A percentile compares a stretch with the other conserved stretches of the same genome.
Evolutionary conservation across 1,284 basidiomycete species (phyloP).

Genomic region (Sanghuangporus baumii): DNA sequence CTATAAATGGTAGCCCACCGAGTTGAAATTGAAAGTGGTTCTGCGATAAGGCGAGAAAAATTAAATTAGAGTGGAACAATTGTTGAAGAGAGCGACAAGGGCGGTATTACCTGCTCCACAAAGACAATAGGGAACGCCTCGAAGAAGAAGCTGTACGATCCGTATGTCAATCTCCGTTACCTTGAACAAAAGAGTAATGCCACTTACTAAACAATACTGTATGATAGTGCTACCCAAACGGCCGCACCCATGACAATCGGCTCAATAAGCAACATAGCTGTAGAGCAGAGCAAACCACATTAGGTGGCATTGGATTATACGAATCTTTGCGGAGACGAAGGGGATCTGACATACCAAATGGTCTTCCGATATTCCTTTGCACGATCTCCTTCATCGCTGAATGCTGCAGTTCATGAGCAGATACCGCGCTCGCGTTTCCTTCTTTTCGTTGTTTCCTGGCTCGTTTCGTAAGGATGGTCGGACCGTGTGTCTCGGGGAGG

Average conservation of each 20-base stretch:
- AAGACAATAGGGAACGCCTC: constrained; percentile 27
- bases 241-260: constrained; percentile 26
- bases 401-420: constrained; percentile 23
- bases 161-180: not conserved
- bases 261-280: constrained; percentile 26
- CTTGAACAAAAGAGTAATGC: constrained; percentile 5
- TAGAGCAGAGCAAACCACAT: not conserved
- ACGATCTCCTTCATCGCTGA: constrained; percentile 20
- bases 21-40: constrained; percentile 22
- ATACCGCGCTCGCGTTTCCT: constrained; percentile 21
- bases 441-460: constrained; percentile 20
- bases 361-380: constrained; percentile 22
- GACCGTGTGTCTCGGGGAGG: constrained; percentile 26
- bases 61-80: not conserved
- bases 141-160: constrained; percentile 23
- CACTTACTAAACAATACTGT: constrained; percentile 28
- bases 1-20: constrained; percentile 22
- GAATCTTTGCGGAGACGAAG: not conserved
- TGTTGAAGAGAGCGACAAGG: not conserved
- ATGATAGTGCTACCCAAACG: constrained; percentile 25
- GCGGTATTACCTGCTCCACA: constrained; percentile 19
- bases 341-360: constrained; percentile 20
- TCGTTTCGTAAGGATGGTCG: constrained; percentile 23
- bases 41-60: constrained; percentile 12
- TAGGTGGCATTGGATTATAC: not conserved